Evolutionary conservation across 73 alveolate species (phyloP).

Genomic region (Uronychia binucleata): DNA sequence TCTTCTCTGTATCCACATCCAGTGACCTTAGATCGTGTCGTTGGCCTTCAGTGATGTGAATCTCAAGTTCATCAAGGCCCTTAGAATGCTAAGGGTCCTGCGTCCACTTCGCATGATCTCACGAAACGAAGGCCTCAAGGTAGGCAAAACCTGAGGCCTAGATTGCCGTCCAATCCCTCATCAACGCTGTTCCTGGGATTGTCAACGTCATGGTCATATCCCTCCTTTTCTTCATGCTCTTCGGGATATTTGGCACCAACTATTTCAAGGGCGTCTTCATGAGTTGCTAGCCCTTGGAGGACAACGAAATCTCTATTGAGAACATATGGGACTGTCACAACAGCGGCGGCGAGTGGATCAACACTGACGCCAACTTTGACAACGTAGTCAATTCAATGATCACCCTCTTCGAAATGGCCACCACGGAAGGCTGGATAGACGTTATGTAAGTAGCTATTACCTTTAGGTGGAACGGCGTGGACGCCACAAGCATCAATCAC

Average conservation of each 20-base stretch:
- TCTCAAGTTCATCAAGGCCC: conserved; percentile 22
- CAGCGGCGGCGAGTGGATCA: conserved; percentile 68
- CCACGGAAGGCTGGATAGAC: conserved; percentile 61
- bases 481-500: conserved; percentile 42
- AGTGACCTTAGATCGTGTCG: background rate
- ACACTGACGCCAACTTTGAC: conserved; percentile 62
- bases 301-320: background rate
- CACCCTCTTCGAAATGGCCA: conserved; percentile 54
- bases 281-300: background rate
- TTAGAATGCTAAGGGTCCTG: conserved; percentile 5
- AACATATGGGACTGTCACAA: conserved; percentile 40
- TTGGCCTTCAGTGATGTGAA: background rate
- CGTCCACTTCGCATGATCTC: conserved; percentile 13
- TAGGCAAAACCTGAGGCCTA: background rate
- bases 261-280: conserved; percentile 19
- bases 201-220: conserved; percentile 35
- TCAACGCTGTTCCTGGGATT: conserved; percentile 31
- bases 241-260: conserved; percentile 35
- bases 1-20: conserved; percentile 63
- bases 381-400: conserved; percentile 55
- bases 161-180: conserved; percentile 44
- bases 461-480: conserved; percentile 14
- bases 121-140: conserved; percentile 25
- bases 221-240: conserved; percentile 43
- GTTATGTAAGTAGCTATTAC: conserved; percentile 24